These are phyloP conservation scores for Glycyrrhiza uralensis DNA, from an alignment of 306 rosid species.

Conservation along the genomic window DNA sequence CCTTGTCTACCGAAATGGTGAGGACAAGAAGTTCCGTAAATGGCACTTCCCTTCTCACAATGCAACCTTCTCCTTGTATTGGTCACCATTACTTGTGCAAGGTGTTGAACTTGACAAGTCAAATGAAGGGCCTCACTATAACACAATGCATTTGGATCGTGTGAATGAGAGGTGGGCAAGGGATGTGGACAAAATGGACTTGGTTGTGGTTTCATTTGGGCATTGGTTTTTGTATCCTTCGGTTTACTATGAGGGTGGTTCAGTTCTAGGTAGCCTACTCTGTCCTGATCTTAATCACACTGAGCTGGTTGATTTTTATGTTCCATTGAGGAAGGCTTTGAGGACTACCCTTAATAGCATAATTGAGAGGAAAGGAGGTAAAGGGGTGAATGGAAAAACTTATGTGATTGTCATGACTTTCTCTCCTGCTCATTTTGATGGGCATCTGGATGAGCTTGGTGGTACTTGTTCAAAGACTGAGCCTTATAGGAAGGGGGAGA, in stretches of 20 bases:
- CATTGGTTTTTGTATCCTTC: constrained; percentile 70
- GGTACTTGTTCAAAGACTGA: constrained; percentile 67
- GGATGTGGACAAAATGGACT: constrained; percentile 40
- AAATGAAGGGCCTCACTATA: constrained; percentile 44
- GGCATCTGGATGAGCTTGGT: constrained; percentile 73
- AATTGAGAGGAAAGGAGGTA: constrained; percentile 38
- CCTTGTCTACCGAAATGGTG: constrained; percentile 40
- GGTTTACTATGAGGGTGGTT: constrained; percentile 49
- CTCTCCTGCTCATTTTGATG: constrained; percentile 87
- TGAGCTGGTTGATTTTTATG: constrained; percentile 63
- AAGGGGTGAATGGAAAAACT: constrained; percentile 28
- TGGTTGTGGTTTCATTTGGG: too few relatives aligned
- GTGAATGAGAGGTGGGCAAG: constrained; percentile 62
- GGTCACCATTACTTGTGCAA: constrained; percentile 76
- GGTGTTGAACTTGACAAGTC: constrained; percentile 40
- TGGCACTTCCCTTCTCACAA: constrained; percentile 60
- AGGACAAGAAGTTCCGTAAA: constrained; percentile 54
- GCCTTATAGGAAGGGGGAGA: constrained; percentile 56
- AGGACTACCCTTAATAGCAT: constrained; percentile 45
- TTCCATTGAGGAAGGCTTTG: constrained; percentile 56
- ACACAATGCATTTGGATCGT: constrained; percentile 50
- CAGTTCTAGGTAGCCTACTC: constrained; percentile 51
- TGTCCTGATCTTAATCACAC: constrained; percentile 58
- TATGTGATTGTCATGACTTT: constrained; percentile 41
- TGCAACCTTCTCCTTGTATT: constrained; percentile 49